Conservation (phyloP, 2,329 filamentous ascomycete genomes). For the Akanthomyces uredinophilus region DNA sequence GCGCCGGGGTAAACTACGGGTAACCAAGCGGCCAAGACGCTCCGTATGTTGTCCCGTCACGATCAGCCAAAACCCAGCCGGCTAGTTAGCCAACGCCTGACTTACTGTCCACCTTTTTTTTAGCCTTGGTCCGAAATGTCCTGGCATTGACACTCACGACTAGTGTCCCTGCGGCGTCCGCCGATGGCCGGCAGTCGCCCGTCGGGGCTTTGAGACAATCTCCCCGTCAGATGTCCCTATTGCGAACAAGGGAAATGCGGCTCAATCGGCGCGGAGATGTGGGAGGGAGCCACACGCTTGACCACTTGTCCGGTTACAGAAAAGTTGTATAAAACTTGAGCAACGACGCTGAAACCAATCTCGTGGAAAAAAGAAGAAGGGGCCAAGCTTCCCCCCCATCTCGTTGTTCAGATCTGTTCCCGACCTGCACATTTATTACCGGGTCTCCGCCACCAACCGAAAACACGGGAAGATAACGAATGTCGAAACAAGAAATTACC, state of each 20-base stretch:
- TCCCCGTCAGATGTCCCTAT: background rate
- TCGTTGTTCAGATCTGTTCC: background rate
- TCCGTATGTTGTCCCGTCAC: background rate
- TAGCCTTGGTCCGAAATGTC: background rate
- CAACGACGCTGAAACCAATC: background rate
- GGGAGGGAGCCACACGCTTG: background rate
- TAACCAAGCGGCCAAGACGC: background rate
- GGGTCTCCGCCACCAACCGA: background rate
- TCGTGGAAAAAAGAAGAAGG: no score
- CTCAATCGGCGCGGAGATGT: background rate
- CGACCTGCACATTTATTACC: background rate
- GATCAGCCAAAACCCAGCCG: background rate
- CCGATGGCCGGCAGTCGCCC: constrained; percentile 10
- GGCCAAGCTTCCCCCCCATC: no score
- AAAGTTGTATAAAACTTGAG: constrained; percentile 1
- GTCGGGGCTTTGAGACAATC: background rate
- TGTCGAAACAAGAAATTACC: background rate
- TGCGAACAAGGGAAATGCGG: background rate
- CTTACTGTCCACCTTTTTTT: no score
- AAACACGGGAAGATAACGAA: background rate
- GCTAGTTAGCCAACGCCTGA: no score
- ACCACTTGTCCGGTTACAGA: background rate
- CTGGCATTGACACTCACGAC: background rate
- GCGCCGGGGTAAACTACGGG: background rate
- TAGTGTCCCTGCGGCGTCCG: constrained; percentile 5